Evolutionary conservation across 306 rosid genomes (phyloP).

Genomic region (Vigna nakashimae): DNA sequence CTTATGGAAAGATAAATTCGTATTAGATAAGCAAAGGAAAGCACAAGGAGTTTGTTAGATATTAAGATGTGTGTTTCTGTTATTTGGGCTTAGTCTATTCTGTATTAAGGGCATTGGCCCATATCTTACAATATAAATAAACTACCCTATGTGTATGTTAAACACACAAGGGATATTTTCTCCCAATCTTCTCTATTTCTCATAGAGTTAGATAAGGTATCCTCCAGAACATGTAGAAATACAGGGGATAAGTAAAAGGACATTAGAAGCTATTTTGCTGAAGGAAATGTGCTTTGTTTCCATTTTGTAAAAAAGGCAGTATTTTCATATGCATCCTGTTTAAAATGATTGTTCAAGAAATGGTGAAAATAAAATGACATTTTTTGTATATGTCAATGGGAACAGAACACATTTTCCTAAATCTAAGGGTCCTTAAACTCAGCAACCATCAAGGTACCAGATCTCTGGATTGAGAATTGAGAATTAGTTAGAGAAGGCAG

Average conservation of each 20-base stretch:
- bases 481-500: neutral
- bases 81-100: too few species aligned
- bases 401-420: neutral
- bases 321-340: neutral
- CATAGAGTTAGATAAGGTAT: slow-evolving; percentile 27
- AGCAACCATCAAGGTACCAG: neutral
- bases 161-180: too few species aligned
- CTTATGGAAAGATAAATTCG: neutral
- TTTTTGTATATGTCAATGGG: neutral
- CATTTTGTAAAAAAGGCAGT: neutral
- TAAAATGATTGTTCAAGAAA: neutral
- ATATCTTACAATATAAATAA: too few species aligned
- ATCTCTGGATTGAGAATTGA: neutral
- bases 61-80: too few species aligned
- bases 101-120: too few species aligned
- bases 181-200: too few species aligned
- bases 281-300: neutral
- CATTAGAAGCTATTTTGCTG: neutral
- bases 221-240: slow-evolving; percentile 19
- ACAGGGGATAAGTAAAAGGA: neutral
- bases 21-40: neutral
- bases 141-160: too few species aligned
- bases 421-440: neutral
- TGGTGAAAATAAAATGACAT: neutral
- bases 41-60: slow-evolving; percentile 3